A percentile compares a stretch with the other conserved stretches of the same genome.
These are phyloP conservation scores for Trametes maxima DNA, from an alignment of 768 basidiomycete genomes.

Conservation along the genomic window DNA sequence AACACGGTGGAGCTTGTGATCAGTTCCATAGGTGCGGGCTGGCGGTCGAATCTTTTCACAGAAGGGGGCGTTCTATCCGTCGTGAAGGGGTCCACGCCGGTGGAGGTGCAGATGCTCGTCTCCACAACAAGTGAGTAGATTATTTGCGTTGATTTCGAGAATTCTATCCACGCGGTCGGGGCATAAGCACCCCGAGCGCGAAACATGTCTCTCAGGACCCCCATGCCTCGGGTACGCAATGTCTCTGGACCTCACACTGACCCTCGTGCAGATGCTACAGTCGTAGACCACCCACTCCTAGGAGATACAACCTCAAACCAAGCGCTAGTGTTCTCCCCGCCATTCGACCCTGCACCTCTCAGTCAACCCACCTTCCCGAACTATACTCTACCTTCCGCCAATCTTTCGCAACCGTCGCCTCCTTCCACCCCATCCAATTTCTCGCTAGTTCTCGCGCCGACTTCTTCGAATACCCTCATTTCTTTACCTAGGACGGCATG, in stretches of 20 bases:
- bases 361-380: conserved; percentile 64
- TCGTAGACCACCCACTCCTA: conserved; percentile 47
- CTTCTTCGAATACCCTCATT: conserved; percentile 42
- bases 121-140: conserved; percentile 40
- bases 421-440: conserved; percentile 38
- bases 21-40: conserved; percentile 47
- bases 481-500: conserved; percentile 60
- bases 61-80: conserved; percentile 57
- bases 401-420: conserved; percentile 47
- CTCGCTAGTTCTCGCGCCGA: conserved; percentile 58
- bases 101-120: conserved; percentile 60
- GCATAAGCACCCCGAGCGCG: too few relatives aligned
- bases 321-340: conserved; percentile 70
- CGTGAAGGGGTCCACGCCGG: conserved; percentile 37
- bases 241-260: background rate
- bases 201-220: too few relatives aligned
- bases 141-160: background rate
- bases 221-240: too few relatives aligned
- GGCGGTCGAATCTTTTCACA: conserved; percentile 49
- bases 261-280: background rate
- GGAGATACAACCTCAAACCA: conserved; percentile 78
- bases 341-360: conserved; percentile 37
- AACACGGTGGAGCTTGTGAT: conserved; percentile 53
- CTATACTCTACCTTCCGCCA: conserved; percentile 68
- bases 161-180: too few relatives aligned